Evolutionary conservation across 495 filamentous ascomycete species (phyloP), one percentile per base, ranked within the genome.

Genomic region (Penicillium argentinense): DNA sequence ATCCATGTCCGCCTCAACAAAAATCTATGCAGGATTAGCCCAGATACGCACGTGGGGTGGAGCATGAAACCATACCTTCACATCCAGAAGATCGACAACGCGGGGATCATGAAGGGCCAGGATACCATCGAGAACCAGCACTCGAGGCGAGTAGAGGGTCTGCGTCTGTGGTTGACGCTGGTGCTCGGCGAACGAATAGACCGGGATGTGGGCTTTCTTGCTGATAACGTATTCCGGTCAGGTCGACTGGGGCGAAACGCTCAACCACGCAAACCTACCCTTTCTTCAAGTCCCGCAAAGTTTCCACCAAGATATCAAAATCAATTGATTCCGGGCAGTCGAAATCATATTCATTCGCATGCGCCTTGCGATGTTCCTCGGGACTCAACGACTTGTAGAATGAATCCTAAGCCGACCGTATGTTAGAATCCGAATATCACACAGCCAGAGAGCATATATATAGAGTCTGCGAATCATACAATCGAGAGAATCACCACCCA

Each of bases 401-500:
- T 1, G 91, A 96, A 62, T 98, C 93, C 91, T 96, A 62, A 29
- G 39, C 23, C 18, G 17, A 28, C 38, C 16, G 22, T 19, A 39
- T 6, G 52, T 71, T 56, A 67, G 66, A 66, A 17, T 26, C 37
- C 34, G 24, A 9, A 34, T 19, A n/a, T n/a, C n/a, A n/a, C n/a
- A n/a, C n/a, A n/a, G n/a, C 14, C 42, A 49, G 5, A 22, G n/a
- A 37, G 6, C 5, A 27, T 29, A 19, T n/a, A 11, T 17, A 36
- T 42, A 23, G 17, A 17, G 18, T 26, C 14, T 27, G n/a, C 22
- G 29, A 47, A 54, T 51, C 70, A 62, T 78, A 95, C 91, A 82
- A 98, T 97, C 24, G 90, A 92, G 52, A 98, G 68, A 64, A 98
- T 96, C 22, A 97, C 89, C 26, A 98, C 93, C 93, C 93, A 98